These are phyloP conservation scores for Neurospora sublineolata DNA, from an alignment of 495 filamentous ascomycete species.

Conservation along the genomic window DNA sequence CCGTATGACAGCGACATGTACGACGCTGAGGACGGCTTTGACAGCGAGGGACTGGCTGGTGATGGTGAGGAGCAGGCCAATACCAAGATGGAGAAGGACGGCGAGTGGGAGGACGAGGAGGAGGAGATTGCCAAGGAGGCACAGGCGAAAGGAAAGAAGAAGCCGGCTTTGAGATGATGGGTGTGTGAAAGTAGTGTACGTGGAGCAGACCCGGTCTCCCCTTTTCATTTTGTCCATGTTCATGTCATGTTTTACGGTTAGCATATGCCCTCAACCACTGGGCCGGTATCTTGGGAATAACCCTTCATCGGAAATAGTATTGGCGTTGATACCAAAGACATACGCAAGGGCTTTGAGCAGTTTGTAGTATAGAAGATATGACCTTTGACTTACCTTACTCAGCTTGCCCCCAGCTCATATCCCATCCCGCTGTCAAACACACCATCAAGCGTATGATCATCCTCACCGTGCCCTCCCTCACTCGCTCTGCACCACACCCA, in stretches of 20 bases:
- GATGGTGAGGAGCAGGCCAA: conserved; percentile 50
- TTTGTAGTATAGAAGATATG: too few relatives aligned
- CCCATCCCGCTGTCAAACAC: neutral
- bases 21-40: conserved; percentile 44
- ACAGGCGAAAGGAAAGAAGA: neutral
- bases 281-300: neutral
- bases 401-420: neutral
- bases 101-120: conserved; percentile 43
- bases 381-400: neutral
- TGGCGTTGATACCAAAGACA: neutral
- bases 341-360: too few relatives aligned
- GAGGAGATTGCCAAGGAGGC: conserved; percentile 24
- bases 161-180: neutral
- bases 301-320: neutral
- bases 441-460: neutral
- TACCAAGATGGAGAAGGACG: conserved; percentile 39
- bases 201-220: neutral
- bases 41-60: conserved; percentile 42
- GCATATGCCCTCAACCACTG: neutral
- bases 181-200: neutral
- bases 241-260: neutral
- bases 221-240: neutral
- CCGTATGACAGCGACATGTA: conserved; percentile 33
- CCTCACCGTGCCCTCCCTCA: neutral
- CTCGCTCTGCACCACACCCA: neutral